Base-by-base conservation (phyloP, 1,284 basidiomycete species). In the Stygiomarasmius scandens region DNA sequence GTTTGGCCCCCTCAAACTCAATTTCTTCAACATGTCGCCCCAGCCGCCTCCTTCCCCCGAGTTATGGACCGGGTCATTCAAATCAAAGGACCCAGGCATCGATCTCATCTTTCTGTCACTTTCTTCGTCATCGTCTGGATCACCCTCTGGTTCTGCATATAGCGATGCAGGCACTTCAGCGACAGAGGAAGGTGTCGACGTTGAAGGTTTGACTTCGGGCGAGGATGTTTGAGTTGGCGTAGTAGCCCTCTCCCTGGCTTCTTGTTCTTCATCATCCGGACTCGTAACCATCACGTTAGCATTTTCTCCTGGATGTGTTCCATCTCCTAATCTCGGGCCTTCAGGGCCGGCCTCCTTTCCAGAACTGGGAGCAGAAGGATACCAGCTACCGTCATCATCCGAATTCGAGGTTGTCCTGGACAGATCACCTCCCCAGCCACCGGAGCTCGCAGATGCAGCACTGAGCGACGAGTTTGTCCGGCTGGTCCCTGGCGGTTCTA, bases 241-340 rank as follows among this genome's bases (percentile, higher is more conserved):
- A 9, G 32, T 25, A 5, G 27, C 6, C 16, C 59, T 59, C 12
- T 50, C 16, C 19, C 45, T 58, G 62, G 54, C 49, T 44, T 52
- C 22, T 20, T 24, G 41, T 23, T 52, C 61, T 38, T 58, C 56
- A 4, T 69, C 70, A 29, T 69, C 66, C 0, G 74, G 72, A 14
- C 68, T 68, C 38, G 66, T 74, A 6, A 79, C 68, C 19, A 67
- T 71, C 32, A 72, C 65, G 52, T 69, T 66, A 6, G 62, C 64
- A 41, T 71, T 71, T 49, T 64, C 61, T 6, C 64, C 67, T 19
- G 70, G 66, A 29, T 70, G 69, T 29, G 56, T 64, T 8, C 65
- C 69, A 20, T 55, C 63, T 64, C 52, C 38, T 19, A 12, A 24
- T 23, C 10, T 41, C 2, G 19, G 3, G 16, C 4, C 52, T 16